Conservation (phyloP, 768 basidiomycete genomes). For the Leccinellum albellum region DNA sequence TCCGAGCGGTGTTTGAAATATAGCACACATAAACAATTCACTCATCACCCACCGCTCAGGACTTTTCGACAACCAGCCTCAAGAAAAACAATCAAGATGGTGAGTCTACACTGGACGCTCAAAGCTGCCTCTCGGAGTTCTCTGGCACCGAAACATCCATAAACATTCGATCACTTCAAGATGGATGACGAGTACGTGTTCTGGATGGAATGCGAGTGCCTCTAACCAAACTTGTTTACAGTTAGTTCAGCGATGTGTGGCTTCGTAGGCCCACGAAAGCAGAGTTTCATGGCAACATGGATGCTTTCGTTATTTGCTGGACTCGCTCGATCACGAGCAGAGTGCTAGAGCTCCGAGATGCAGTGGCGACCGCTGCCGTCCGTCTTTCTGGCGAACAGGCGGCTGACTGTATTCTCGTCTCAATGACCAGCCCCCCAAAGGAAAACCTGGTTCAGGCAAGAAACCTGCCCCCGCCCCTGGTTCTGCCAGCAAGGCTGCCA, state of each 20-base stretch:
- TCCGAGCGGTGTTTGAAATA: constrained; percentile 23
- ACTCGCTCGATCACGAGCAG: constrained; percentile 29
- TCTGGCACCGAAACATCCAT: constrained; percentile 39
- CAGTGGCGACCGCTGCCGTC: constrained; percentile 28
- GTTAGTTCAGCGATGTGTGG: constrained; percentile 23
- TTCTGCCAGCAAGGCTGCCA: constrained; percentile 70
- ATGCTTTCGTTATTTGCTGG: constrained; percentile 41
- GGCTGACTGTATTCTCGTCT: constrained; percentile 60
- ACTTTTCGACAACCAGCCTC: constrained; percentile 29
- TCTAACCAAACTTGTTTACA: constrained; percentile 21
- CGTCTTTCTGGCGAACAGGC: constrained; percentile 23
- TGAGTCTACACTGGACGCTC: constrained; percentile 36
- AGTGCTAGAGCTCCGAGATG: constrained; percentile 54
- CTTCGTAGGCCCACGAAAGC: constrained; percentile 23
- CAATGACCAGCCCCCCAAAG: constrained; percentile 87
- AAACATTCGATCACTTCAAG: constrained; percentile 25
- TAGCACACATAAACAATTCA: neutral
- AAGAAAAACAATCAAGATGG: constrained; percentile 46
- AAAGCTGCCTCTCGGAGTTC: constrained; percentile 32
- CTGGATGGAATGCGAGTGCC: constrained; percentile 32
- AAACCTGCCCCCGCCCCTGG: constrained; percentile 84
- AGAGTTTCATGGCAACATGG: constrained; percentile 39
- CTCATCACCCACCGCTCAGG: constrained; percentile 15
- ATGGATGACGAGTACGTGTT: constrained; percentile 50
- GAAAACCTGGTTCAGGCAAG: constrained; percentile 68